A percentile compares a stretch with the other conserved stretches of the same genome.
phyloP scores from a whole-genome alignment of 202 grass and related monocot species.

The Saccharum hybrid region DNA sequence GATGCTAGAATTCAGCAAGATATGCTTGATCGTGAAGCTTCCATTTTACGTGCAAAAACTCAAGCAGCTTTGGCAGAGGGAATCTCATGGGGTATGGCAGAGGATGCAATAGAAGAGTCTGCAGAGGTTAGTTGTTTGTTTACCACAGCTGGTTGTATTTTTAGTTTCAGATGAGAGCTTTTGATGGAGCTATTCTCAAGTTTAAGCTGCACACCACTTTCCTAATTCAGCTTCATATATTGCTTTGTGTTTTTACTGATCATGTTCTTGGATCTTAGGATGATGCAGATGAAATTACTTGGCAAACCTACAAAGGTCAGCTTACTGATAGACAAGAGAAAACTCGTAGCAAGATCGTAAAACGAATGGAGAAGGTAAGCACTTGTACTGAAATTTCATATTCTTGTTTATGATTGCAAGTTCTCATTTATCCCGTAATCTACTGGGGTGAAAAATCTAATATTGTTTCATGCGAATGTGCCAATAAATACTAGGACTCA shows the following conservation, averaged over 20 bases:
- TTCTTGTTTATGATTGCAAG: neutral
- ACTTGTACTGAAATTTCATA: conserved; percentile 15
- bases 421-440: neutral
- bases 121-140: conserved; percentile 58
- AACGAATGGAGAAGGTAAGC: conserved; percentile 92
- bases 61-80: conserved; percentile 91
- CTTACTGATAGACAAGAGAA: conserved; percentile 97
- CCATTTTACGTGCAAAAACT: conserved; percentile 76
- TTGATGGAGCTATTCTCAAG: conserved; percentile 7
- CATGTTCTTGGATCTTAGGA: conserved; percentile 55
- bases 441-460: conserved; percentile 9
- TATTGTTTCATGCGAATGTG: conserved; percentile 19
- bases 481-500: neutral
- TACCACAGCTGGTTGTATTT: conserved; percentile 14
- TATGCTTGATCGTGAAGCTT: conserved; percentile 82
- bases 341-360: conserved; percentile 93
- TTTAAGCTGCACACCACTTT: conserved; percentile 11
- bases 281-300: conserved; percentile 92
- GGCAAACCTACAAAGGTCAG: conserved; percentile 96
- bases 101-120: conserved; percentile 86
- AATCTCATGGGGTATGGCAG: conserved; percentile 94
- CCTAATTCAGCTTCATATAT: conserved; percentile 18
- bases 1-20: conserved; percentile 76
- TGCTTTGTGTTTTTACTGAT: conserved; percentile 36
- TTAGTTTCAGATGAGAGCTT: conserved; percentile 22